A percentile compares a stretch with the other conserved stretches of the same genome.
Evolutionary conservation across 2,329 filamentous ascomycete genomes (phyloP).

Genomic region (Capronia coronata): DNA sequence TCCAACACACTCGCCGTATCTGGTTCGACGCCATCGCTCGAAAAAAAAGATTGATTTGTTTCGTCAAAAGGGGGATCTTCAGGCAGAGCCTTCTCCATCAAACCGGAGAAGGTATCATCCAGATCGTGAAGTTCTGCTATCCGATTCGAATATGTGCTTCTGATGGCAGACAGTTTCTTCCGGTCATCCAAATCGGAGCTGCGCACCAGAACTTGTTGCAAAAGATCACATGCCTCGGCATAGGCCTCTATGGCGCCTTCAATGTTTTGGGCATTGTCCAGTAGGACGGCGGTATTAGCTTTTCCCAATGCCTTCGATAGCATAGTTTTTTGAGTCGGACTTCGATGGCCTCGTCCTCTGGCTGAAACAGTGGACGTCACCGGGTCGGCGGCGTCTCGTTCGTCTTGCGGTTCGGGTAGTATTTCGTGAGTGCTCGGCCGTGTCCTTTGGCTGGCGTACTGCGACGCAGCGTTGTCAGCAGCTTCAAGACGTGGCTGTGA

Average conservation of each 20-base stretch:
- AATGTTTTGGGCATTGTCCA: slow-evolving; percentile 94
- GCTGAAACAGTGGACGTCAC: slow-evolving; percentile 12
- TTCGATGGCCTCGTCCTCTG: slow-evolving; percentile 35
- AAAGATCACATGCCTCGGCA: slow-evolving; percentile 76
- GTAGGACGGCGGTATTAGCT: slow-evolving; percentile 87
- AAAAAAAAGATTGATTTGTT: slow-evolving; percentile 33
- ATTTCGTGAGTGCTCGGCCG: slow-evolving; percentile 13
- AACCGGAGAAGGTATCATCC: slow-evolving; percentile 44
- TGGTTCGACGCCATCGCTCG: slow-evolving; percentile 29
- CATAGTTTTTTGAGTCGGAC: slow-evolving; percentile 86
- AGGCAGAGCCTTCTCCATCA: slow-evolving; percentile 69
- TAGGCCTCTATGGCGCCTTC: slow-evolving; percentile 88
- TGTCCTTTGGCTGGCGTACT: slow-evolving; percentile 9
- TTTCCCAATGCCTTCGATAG: slow-evolving; percentile 91
- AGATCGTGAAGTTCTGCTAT: slow-evolving; percentile 80
- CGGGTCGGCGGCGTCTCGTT: slow-evolving; percentile 1
- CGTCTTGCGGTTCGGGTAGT: slow-evolving; percentile 3
- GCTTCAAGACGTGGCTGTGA: slow-evolving; percentile 1
- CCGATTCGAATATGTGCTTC: slow-evolving; percentile 80
- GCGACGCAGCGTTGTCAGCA: slow-evolving; percentile 12
- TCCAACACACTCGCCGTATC: slow-evolving; percentile 20
- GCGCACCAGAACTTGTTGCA: slow-evolving; percentile 79
- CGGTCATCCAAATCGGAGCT: slow-evolving; percentile 81
- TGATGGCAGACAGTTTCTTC: slow-evolving; percentile 85
- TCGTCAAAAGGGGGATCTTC: slow-evolving; percentile 59